These are phyloP conservation scores for Auricularia sp. DNA, from an alignment of 768 basidiomycete species.

Conservation along the genomic window DNA sequence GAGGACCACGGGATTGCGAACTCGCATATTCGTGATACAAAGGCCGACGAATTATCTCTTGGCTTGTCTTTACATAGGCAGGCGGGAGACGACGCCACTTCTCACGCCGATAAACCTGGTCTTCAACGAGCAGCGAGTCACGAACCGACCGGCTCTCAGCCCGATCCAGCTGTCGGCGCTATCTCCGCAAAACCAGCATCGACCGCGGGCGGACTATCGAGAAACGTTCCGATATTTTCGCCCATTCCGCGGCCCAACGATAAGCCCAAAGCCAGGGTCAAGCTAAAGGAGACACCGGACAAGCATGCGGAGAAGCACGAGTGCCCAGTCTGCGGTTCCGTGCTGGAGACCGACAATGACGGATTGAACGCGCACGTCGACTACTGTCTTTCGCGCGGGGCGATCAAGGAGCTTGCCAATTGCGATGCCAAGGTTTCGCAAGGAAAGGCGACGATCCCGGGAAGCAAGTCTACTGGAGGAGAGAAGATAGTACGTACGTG, in stretches of 20 bases:
- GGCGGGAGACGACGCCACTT: neutral
- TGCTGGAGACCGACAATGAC: conserved; percentile 59
- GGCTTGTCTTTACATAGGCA: too few relatives aligned
- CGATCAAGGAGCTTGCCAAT: conserved; percentile 60
- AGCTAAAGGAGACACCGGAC: conserved; percentile 14
- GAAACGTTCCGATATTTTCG: neutral
- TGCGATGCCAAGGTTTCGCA: neutral
- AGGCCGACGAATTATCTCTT: too few relatives aligned
- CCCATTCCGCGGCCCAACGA: conserved; percentile 1
- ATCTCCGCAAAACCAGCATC: conserved; percentile 6
- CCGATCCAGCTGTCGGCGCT: neutral
- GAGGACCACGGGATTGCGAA: neutral
- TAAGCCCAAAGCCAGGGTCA: conserved; percentile 1
- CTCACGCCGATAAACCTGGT: neutral
- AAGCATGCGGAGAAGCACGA: conserved; percentile 19
- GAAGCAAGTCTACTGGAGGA: too few relatives aligned
- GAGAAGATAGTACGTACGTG: too few relatives aligned
- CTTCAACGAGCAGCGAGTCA: conserved; percentile 5
- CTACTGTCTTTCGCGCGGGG: conserved; percentile 72
- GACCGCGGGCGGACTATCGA: conserved; percentile 18
- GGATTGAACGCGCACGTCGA: conserved; percentile 84
- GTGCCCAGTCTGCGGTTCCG: conserved; percentile 67
- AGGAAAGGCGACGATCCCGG: neutral
- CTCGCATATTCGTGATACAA: neutral
- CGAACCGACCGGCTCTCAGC: conserved; percentile 11